Percentiles rank a stretch among this genome's conserved stretches.
Conservation (phyloP, 306 rosid genomes). For the Echinosophora koreensis region DNA sequence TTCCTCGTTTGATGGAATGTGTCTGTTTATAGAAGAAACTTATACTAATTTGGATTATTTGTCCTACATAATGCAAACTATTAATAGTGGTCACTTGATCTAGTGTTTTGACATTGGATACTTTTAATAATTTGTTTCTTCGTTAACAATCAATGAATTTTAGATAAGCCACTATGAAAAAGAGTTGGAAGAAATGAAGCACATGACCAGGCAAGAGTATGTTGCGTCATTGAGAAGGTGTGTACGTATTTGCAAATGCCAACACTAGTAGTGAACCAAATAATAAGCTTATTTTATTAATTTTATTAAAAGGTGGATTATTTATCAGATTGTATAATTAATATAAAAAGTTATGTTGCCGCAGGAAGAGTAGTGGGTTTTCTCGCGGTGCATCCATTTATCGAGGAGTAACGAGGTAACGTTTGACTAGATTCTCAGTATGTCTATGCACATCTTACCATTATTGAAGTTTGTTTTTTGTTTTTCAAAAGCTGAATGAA, state of each 20-base stretch:
- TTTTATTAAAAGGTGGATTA: background rate
- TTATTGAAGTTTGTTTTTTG: background rate
- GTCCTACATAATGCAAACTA: conserved; percentile 17
- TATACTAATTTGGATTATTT: background rate
- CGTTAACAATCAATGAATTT: conserved; percentile 40
- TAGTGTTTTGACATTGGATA: background rate
- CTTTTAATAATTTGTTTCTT: background rate
- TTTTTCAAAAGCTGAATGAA: background rate
- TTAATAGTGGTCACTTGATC: conserved; percentile 14
- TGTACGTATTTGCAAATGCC: conserved; percentile 48
- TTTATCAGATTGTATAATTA: background rate
- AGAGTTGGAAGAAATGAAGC: conserved; percentile 91
- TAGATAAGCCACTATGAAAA: conserved; percentile 87
- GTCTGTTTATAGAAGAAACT: conserved; percentile 19
- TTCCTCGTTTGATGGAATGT: conserved; percentile 46
- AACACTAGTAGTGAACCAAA: too few species aligned
- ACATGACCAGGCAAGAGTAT: conserved; percentile 95
- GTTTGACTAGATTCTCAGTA: conserved; percentile 10
- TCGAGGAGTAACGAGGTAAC: conserved; percentile 95
- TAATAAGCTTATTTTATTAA: background rate
- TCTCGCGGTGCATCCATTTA: conserved; percentile 97
- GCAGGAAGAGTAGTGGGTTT: conserved; percentile 96
- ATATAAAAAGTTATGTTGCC: background rate
- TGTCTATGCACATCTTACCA: too few species aligned
- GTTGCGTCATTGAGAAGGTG: conserved; percentile 97